These are phyloP conservation scores for Hyphodiscus sp. DNA, from an alignment of 2,329 filamentous ascomycete species.

Conservation along the genomic window DNA sequence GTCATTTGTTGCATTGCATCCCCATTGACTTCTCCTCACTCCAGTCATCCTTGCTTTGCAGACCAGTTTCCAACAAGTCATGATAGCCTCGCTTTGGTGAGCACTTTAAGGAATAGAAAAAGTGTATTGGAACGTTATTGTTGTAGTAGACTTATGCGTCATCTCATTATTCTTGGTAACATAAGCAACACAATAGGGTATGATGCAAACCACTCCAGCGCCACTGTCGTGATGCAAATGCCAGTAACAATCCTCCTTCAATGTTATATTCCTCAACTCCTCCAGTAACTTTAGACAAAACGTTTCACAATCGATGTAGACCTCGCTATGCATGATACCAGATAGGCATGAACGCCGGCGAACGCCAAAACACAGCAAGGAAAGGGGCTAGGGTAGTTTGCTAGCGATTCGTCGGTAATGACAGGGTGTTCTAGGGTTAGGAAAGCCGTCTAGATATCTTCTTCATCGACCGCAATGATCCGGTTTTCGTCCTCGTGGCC, in stretches of 20 bases:
- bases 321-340: conserved; percentile 16
- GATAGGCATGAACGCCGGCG: background rate
- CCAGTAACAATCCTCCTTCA: background rate
- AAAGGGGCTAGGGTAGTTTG: background rate
- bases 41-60: background rate
- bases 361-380: background rate
- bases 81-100: no score
- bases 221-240: background rate
- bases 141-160: background rate
- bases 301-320: background rate
- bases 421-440: background rate
- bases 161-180: background rate
- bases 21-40: no score
- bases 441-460: conserved; percentile 6
- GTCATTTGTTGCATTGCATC: no score
- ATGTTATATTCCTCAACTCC: background rate
- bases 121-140: background rate
- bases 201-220: background rate
- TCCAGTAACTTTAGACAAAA: background rate
- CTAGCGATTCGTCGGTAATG: background rate
- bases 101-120: background rate
- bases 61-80: background rate
- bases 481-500: conserved; percentile 14
- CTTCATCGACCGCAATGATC: conserved; percentile 14
- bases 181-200: background rate